Percentiles rank a stretch among this genome's conserved stretches.
Conservation (phyloP, 2,329 filamentous ascomycete genomes). For the Myriosclerotinia duriaeana region DNA sequence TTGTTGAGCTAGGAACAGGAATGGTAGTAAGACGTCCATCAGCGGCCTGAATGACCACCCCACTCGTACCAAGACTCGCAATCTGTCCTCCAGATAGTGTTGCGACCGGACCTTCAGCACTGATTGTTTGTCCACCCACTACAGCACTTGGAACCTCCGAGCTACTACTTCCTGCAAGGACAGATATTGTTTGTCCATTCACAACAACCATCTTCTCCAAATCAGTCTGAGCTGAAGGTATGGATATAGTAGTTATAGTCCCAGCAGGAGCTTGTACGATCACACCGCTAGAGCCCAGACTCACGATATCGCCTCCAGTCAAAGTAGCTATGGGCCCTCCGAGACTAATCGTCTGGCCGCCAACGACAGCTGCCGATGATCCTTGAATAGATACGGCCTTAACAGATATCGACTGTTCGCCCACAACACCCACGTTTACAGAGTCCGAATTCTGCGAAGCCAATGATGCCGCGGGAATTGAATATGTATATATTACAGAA, state of each 20-base stretch:
- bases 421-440: background rate
- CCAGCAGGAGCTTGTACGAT: slow-evolving; percentile 26
- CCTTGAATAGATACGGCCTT: background rate
- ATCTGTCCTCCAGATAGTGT: slow-evolving; percentile 25
- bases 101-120: slow-evolving; percentile 16
- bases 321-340: slow-evolving; percentile 23
- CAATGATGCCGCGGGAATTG: background rate
- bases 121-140: slow-evolving; percentile 24
- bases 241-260: slow-evolving; percentile 23
- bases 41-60: slow-evolving; percentile 25
- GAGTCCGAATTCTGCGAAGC: background rate
- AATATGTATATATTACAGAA: too few relatives aligned
- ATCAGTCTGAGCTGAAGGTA: background rate
- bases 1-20: slow-evolving; percentile 2
- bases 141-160: background rate
- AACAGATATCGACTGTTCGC: background rate
- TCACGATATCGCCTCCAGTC: slow-evolving; percentile 24
- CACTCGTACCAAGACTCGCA: slow-evolving; percentile 24
- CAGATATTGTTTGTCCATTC: slow-evolving; percentile 23
- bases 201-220: background rate
- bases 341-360: slow-evolving; percentile 24
- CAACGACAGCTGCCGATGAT: slow-evolving; percentile 17
- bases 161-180: slow-evolving; percentile 17
- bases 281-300: slow-evolving; percentile 25
- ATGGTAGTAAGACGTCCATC: slow-evolving; percentile 25